Base-by-base conservation (phyloP, 2,329 filamentous ascomycete genomes). In the Helminthosporium solani region DNA sequence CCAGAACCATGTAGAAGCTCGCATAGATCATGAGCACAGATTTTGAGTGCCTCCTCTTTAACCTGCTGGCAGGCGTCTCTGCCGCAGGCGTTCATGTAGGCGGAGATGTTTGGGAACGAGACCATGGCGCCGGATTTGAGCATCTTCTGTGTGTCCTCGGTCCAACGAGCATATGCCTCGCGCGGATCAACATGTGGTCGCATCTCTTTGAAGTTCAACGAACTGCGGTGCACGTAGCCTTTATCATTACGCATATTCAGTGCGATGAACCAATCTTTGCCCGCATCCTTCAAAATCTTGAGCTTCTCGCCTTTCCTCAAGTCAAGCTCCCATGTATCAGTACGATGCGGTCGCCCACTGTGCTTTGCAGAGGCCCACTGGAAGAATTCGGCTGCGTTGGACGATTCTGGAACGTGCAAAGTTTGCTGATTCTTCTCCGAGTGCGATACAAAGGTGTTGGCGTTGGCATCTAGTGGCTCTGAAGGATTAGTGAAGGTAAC, bases 1-100 rank as follows among this genome's bases (percentile, higher is more conserved):
- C 52, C 60, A 7, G 61, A 63, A 5, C 60, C 64, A n/a, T 52
- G 31, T 30, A 70, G 47, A 19, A 70, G 38, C 18, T 38, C 44
- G 30, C 46, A 42, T 31, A 70, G 37, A 37, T 67, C 61, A 41
- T 70, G 66, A 5, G 42, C 20, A 37, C 67, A 70, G 39, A 67
- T 58, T 12, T 27, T 46, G 2, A 33, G 31, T 14, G 8, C 31
- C 18, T 50, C 45, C 19, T 52, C 23, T 46, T 66, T 67, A 11
- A 47, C 3, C 9, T n/a, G 4, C 28, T 53, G 49, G 44, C 67
- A 70, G 1, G 31, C 44, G 2, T 7, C 36, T 7, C 49, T 47
- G 3, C 46, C 38, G 36, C 66, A 70, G 2, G 41, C 46, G 33
- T 54, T 45, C 20, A 63, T 53, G 39, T 61, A 64, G 16, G 31